phyloP scores from a whole-genome alignment of 495 filamentous ascomycete species.

The Tuber borchii region DNA sequence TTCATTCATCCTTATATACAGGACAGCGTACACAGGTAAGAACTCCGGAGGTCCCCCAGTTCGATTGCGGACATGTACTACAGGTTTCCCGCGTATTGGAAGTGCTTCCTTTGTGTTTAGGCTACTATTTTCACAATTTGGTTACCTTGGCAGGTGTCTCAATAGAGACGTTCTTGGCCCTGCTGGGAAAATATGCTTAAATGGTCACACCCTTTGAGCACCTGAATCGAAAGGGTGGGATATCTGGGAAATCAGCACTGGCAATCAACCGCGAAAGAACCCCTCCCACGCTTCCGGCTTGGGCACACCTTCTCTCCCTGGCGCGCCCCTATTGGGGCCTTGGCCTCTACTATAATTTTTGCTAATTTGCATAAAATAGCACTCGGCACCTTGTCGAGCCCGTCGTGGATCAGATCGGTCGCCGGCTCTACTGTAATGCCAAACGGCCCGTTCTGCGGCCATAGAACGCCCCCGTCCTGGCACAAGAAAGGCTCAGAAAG shows the following conservation, averaged over 20 bases:
- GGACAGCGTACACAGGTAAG: conserved; percentile 2
- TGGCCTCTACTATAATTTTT: conserved; percentile 15
- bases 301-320: conserved; percentile 40
- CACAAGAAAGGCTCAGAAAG: background rate
- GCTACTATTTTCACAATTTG: conserved; percentile 41
- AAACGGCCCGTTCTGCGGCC: conserved; percentile 11
- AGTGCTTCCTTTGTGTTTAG: conserved; percentile 9
- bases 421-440: conserved; percentile 5
- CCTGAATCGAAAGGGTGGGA: conserved; percentile 38
- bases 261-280: conserved; percentile 44
- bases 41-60: background rate
- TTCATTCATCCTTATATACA: background rate
- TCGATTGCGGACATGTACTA: background rate
- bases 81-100: conserved; percentile 11
- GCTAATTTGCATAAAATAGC: conserved; percentile 18
- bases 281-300: conserved; percentile 47
- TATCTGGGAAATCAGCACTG: conserved; percentile 33
- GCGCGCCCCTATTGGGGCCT: conserved; percentile 38
- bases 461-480: background rate
- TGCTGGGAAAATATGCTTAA: conserved; percentile 45
- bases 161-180: conserved; percentile 45
- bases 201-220: conserved; percentile 47
- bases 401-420: background rate
- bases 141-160: conserved; percentile 46
- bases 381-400: conserved; percentile 6